These are phyloP conservation scores for Acorus calamus DNA, from an alignment of 106 monocot genomes.

Conservation along the genomic window DNA sequence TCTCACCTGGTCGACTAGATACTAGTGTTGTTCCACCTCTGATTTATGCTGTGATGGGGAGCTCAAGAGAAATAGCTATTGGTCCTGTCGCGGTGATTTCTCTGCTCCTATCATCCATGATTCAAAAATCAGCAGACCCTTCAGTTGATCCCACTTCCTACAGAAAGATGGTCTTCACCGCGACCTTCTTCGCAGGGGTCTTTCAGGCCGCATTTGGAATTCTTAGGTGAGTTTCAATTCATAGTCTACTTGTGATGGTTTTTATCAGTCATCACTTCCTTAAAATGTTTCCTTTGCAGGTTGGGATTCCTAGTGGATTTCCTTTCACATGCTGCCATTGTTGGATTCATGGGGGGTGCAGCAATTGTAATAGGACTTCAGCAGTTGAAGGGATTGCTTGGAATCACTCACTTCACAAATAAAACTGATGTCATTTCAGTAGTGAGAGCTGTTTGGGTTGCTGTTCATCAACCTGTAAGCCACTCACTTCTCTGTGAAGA, in stretches of 20 bases:
- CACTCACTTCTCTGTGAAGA: too few relatives aligned
- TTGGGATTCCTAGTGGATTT: constrained; percentile 9
- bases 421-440: constrained; percentile 1
- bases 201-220: constrained; percentile 8
- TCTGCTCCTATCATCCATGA: constrained; percentile 3
- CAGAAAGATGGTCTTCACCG: constrained; percentile 5
- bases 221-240: constrained; percentile 6
- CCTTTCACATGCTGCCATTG: constrained; percentile 3
- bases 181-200: constrained; percentile 15
- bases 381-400: constrained; percentile 9
- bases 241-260: too few relatives aligned
- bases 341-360: constrained; percentile 11
- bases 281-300: not conserved
- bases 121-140: not conserved
- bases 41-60: constrained; percentile 8
- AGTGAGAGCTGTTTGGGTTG: constrained; percentile 1
- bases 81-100: constrained; percentile 8
- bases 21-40: constrained; percentile 12
- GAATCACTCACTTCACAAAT: constrained; percentile 6
- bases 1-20: constrained; percentile 1
- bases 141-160: not conserved
- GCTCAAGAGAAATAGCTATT: constrained; percentile 5
- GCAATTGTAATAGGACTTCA: constrained; percentile 1
- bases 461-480: constrained; percentile 27
- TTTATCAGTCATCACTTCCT: too few relatives aligned